Evolutionary conservation across 164 flowering plant genomes (phyloP).

Genomic region (Berberis thunbergii): DNA sequence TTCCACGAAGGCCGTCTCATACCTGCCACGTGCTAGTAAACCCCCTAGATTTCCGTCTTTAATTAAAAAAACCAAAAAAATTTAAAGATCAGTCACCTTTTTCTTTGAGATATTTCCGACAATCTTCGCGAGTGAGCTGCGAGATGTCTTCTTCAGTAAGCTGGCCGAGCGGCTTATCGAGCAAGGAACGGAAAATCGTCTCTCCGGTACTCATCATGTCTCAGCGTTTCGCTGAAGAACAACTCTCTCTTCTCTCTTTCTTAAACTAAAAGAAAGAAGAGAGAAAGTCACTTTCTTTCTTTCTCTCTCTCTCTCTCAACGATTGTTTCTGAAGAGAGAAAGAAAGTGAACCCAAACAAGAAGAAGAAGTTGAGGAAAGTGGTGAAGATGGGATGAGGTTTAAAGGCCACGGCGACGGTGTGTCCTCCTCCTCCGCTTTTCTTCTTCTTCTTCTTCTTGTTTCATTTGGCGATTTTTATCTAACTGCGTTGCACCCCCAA

Average conservation of each 20-base stretch:
- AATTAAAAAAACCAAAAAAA: constrained; percentile 3
- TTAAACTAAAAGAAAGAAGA: too few relatives aligned
- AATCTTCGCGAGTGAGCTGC: constrained; percentile 95
- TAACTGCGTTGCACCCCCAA: not conserved
- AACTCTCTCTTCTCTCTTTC: not conserved
- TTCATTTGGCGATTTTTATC: not conserved
- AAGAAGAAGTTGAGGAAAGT: too few relatives aligned
- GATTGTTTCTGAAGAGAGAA: too few relatives aligned
- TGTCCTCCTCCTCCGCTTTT: not conserved
- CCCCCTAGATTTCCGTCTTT: not conserved
- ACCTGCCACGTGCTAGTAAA: constrained; percentile 31
- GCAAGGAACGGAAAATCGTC: constrained; percentile 35
- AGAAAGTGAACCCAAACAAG: too few relatives aligned
- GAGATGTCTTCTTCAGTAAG: constrained; percentile 95
- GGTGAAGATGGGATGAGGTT: too few relatives aligned
- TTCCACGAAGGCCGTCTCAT: constrained; percentile 95
- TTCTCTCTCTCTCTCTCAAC: too few relatives aligned
- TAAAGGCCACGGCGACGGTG: too few relatives aligned
- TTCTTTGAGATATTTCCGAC: constrained; percentile 81
- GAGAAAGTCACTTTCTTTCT: too few relatives aligned
- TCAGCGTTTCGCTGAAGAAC: not conserved
- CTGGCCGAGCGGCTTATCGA: constrained; percentile 69
- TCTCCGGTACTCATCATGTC: constrained; percentile 35
- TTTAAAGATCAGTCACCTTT: constrained; percentile 44
- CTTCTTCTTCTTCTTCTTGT: not conserved